phyloP scores from a whole-genome alignment of 768 basidiomycete genomes.

The Calocera viscosa region DNA sequence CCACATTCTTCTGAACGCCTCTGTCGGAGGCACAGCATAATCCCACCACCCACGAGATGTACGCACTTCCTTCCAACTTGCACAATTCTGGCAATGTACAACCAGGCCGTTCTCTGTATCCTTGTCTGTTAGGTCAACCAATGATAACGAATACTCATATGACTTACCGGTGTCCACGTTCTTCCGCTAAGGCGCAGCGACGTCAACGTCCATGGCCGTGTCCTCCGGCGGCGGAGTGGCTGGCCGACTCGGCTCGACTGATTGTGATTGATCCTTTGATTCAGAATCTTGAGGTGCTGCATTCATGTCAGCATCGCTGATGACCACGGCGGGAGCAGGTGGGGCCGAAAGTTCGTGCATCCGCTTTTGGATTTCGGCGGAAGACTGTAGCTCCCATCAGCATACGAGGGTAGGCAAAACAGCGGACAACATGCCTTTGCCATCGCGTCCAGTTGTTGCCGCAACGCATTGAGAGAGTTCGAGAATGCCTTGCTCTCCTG shows the following conservation, averaged over 20 bases:
- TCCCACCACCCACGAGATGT: not conserved
- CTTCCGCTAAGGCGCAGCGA: not conserved
- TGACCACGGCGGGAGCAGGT: not conserved
- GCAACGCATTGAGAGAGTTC: slow-evolving; percentile 62
- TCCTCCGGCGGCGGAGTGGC: not conserved
- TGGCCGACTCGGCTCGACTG: not conserved
- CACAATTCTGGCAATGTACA: slow-evolving; percentile 1
- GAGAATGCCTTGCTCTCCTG: slow-evolving; percentile 67
- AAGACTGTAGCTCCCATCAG: slow-evolving; percentile 35
- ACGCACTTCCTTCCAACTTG: not conserved
- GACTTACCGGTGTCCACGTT: not conserved
- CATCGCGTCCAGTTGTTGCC: slow-evolving; percentile 60
- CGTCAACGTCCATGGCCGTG: not conserved
- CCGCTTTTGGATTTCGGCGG: slow-evolving; percentile 61
- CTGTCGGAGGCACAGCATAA: slow-evolving; percentile 8
- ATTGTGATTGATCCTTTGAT: not conserved
- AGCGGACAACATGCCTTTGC: slow-evolving; percentile 43
- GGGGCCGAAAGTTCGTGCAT: slow-evolving; percentile 42
- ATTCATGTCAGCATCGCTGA: slow-evolving; percentile 7
- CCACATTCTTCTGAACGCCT: slow-evolving; percentile 24
- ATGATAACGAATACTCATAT: not conserved
- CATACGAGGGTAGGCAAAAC: not conserved
- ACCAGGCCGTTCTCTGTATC: not conserved
- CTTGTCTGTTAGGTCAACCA: not conserved
- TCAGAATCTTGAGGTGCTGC: not conserved